Evolutionary conservation across 2,329 filamentous ascomycete species (phyloP).

Genomic region (Magnaporthiopsis rhizophila): DNA sequence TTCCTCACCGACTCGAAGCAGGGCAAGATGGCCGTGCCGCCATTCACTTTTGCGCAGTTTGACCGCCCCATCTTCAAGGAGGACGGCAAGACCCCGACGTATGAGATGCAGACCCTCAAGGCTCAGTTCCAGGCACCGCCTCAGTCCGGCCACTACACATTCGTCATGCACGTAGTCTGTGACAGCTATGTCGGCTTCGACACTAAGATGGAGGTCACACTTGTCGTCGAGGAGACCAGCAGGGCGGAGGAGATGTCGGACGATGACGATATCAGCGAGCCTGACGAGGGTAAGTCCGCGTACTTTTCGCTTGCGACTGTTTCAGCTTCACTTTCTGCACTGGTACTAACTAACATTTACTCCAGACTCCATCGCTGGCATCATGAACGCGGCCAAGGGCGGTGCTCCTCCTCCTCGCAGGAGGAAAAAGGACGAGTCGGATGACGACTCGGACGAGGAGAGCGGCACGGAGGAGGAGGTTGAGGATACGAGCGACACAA

Average conservation of each 20-base stretch:
- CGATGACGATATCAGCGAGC: slow-evolving; percentile 95
- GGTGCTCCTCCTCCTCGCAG: slow-evolving; percentile 37
- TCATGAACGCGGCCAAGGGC: slow-evolving; percentile 81
- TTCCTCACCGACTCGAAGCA: slow-evolving; percentile 93
- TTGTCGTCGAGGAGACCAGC: slow-evolving; percentile 81
- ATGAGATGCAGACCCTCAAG: slow-evolving; percentile 91
- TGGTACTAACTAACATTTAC: slow-evolving; percentile 11
- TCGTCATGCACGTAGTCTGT: slow-evolving; percentile 87
- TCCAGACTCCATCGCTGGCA: slow-evolving; percentile 78
- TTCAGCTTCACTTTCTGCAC: slow-evolving; percentile 3
- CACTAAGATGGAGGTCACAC: slow-evolving; percentile 79
- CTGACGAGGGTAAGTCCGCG: slow-evolving; percentile 76
- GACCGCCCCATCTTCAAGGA: slow-evolving; percentile 74
- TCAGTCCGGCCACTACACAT: slow-evolving; percentile 86
- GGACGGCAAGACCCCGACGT: slow-evolving; percentile 72
- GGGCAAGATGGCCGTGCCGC: slow-evolving; percentile 91
- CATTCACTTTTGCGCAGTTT: slow-evolving; percentile 90
- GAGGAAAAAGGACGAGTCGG: slow-evolving; percentile 43
- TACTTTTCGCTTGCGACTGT: background rate
- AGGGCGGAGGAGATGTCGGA: slow-evolving; percentile 73
- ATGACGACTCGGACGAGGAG: slow-evolving; percentile 66
- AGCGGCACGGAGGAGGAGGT: slow-evolving; percentile 73
- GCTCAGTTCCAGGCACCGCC: slow-evolving; percentile 95
- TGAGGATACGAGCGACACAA: slow-evolving; percentile 58
- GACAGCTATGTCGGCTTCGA: slow-evolving; percentile 96